Evolutionary conservation across 116 monocot species (phyloP), one percentile per base, ranked within the genome.

Genomic region (Dioscorea cayenensis): DNA sequence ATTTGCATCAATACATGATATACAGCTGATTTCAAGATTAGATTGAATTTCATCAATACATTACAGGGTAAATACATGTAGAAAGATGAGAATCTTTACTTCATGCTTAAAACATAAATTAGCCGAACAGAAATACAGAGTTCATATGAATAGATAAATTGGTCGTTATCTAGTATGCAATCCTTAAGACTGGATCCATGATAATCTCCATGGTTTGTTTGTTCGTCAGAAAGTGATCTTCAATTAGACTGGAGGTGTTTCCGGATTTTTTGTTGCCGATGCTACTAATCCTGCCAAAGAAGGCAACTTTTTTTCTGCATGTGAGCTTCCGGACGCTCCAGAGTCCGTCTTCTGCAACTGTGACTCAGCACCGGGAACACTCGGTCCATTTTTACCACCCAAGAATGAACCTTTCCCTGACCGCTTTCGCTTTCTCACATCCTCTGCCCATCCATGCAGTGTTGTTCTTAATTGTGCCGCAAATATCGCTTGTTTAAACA

Each of bases 401-500:
- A 84, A 6, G 6, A 76, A 49, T 27, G 63, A 1, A 20, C 38
- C 43, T 14, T 14, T 9, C 1, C 49, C 27, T 0, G 73, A 25
- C 48, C 73, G 77, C 66, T 75, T 81, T 49, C 84, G 14, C 64
- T 81, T 81, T 69, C 69, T 84, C 13, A 23, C 75, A 36, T 14
- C 70, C 43, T 76, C 73, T 14, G 63, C 75, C 93, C 87, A 94
- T 27, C 74, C 87, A 21, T 85, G 87, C 35, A 94, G 51, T 7
- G 61, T 61, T 11, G 36, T 11, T 67, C 61, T 72, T 72, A 72
- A 61, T 60, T 75, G 78, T 12, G 81, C 79, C 0, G 72, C 65
- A 64, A 90, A 94, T 73, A 94, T 88, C 16, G 88, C 75, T 75
- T 76, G 66, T 74, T 94, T 94, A 72, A 79, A 94, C 66, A 60